Conservation (phyloP, 495 filamentous ascomycete genomes). For the Tricharina praecox region DNA sequence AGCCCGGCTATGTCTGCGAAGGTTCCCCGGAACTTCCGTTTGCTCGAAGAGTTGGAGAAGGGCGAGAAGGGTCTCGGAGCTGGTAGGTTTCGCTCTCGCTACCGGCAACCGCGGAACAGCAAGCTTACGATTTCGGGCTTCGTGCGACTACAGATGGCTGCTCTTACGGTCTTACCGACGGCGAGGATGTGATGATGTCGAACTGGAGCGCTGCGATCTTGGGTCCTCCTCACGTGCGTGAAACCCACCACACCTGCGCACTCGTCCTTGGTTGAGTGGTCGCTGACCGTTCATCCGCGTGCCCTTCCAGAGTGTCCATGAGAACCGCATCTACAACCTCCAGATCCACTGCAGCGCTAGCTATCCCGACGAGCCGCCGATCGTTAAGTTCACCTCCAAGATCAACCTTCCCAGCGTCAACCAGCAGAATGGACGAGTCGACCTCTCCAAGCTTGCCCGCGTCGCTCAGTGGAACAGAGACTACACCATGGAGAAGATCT, state of each 20-base stretch:
- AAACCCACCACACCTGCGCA: no score
- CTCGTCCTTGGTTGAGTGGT: no score
- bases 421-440: constrained; percentile 61
- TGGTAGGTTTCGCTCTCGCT: constrained; percentile 52
- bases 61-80: constrained; percentile 94
- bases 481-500: constrained; percentile 81
- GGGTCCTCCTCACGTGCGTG: constrained; percentile 80
- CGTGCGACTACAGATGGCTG: constrained; percentile 53
- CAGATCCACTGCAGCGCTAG: constrained; percentile 88
- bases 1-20: constrained; percentile 74
- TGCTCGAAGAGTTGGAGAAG: constrained; percentile 95
- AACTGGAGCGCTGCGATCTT: constrained; percentile 98
- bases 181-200: constrained; percentile 90
- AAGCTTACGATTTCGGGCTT: no score
- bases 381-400: constrained; percentile 75
- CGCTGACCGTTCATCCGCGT: no score
- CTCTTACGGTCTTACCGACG: constrained; percentile 88
- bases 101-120: no score
- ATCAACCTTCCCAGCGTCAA: constrained; percentile 94
- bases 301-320: constrained; percentile 66
- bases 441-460: constrained; percentile 63
- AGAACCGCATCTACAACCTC: constrained; percentile 95
- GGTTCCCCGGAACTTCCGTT: constrained; percentile 83
- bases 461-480: constrained; percentile 77
- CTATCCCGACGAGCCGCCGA: constrained; percentile 78